Conservation (phyloP, 331 rosid genomes). For the Malus hybrid region DNA sequence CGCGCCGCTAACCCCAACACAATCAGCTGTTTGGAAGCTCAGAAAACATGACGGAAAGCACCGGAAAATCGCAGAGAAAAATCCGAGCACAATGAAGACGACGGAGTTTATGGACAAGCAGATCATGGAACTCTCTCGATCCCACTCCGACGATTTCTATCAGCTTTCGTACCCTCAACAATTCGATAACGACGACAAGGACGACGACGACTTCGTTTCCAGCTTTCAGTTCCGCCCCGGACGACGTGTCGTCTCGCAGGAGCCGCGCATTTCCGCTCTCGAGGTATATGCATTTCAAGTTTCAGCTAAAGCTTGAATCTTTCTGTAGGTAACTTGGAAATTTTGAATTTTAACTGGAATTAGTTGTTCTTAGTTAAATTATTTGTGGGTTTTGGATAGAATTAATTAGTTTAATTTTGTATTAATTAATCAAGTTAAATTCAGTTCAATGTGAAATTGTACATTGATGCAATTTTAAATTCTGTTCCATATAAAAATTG, state of each 20-base stretch:
- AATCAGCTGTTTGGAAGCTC: background rate
- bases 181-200: background rate
- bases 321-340: background rate
- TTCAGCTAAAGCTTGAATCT: background rate
- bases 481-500: background rate
- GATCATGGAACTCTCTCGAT: conserved; percentile 24
- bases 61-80: background rate
- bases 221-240: conserved; percentile 11
- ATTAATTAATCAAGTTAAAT: background rate
- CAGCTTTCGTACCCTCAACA: conserved; percentile 1
- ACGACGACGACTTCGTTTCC: conserved; percentile 16
- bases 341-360: background rate
- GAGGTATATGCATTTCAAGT: background rate
- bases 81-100: conserved; percentile 13
- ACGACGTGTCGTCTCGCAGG: conserved; percentile 5
- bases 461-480: too few species aligned
- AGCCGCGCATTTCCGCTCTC: conserved; percentile 2
- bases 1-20: too few species aligned
- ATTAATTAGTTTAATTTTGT: background rate
- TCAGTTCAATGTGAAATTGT: background rate
- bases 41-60: background rate
- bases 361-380: background rate
- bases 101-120: conserved; percentile 28
- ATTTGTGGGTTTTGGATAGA: background rate
- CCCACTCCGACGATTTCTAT: conserved; percentile 27